A percentile compares a stretch with the other conserved stretches of the same genome.
phyloP scores from a whole-genome alignment of 208 protist genomes.

The Trypanosoma boissoni region DNA sequence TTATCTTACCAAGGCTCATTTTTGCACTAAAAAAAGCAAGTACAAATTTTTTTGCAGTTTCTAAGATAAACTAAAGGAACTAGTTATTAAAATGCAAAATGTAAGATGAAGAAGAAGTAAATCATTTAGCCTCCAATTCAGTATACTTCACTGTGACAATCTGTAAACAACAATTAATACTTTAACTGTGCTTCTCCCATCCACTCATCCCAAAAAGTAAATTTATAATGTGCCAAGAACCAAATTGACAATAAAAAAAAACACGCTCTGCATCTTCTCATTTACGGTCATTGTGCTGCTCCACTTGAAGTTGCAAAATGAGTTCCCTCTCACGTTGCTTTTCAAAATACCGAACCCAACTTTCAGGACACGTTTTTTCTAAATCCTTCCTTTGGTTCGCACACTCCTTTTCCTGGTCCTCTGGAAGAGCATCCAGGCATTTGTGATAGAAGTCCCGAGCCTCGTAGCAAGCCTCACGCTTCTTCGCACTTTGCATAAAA shows the following conservation, averaged over 20 bases:
- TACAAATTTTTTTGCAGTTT: not conserved
- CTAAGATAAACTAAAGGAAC: not conserved
- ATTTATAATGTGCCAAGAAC: too few relatives aligned
- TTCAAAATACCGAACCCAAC: constrained; percentile 80
- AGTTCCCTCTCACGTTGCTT: constrained; percentile 80
- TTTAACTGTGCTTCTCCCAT: too few relatives aligned
- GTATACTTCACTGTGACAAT: too few relatives aligned
- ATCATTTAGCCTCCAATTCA: too few relatives aligned
- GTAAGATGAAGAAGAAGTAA: constrained; percentile 16
- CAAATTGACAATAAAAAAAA: constrained; percentile 1
- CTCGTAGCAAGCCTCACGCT: constrained; percentile 76
- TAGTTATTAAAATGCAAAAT: constrained; percentile 13
- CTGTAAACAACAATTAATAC: too few relatives aligned
- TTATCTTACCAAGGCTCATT: constrained; percentile 47
- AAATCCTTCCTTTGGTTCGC: constrained; percentile 37
- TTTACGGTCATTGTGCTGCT: constrained; percentile 47
- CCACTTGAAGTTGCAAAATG: constrained; percentile 75
- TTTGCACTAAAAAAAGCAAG: not conserved
- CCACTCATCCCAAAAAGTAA: too few relatives aligned
- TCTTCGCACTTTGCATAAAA: constrained; percentile 72
- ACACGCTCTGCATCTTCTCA: constrained; percentile 6
- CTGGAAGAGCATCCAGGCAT: constrained; percentile 71
- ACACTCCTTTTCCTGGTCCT: constrained; percentile 66
- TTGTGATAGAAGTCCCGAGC: constrained; percentile 69
- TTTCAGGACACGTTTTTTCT: constrained; percentile 56